Base-by-base conservation (phyloP, 768 basidiomycete species). In the Auriscalpium orientale region DNA sequence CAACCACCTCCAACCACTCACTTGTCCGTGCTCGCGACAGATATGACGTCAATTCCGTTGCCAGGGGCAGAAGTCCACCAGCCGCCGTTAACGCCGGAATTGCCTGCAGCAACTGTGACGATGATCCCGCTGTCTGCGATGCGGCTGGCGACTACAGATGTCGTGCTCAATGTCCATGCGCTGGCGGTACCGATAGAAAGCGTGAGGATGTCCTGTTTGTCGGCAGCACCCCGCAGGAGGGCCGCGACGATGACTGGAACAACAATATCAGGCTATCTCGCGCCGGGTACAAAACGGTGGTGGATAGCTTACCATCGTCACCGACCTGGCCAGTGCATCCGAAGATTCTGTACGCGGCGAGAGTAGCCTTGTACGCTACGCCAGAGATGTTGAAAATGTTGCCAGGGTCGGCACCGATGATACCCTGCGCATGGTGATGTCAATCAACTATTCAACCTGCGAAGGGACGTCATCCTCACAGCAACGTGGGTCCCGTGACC, bases 331-430 rank as follows among this genome's bases (percentile, higher is more conserved):
- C 82, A 2, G 51, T 59, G 64, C 88, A 89, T 3, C 82, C 81
- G 63, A 85, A 87, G 10, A 87, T 72, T 51, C 83, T 68, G 70
- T 83, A 84, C 5, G 76, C 65, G 3, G 71, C 76, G 38, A 87
- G 67, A 2, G 76, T 76, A 0, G 85, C 81, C 1, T 76, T 73
- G 56, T 78, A 85, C 3, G 87, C 86, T 43, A 86, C 85, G 53
- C 88, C 88, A 49, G 79, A 81, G 62, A 88, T 80, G 68, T 82
- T 82, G 72, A 80, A 85, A 35, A 67, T 64, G 63, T 87, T 88
- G 49, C 71, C 77, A 1, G 80, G 79, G 58, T 82, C 70, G 16
- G 82, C 81, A 13, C 80, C 85, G 53, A 86, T 77, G 64, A 86
- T 85, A 13, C 83, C 86, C 68, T 68, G 47, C 22, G 3, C 16